These are phyloP conservation scores for Epichloe gansuensis DNA, from an alignment of 2,329 filamentous ascomycete genomes.

Conservation along the genomic window DNA sequence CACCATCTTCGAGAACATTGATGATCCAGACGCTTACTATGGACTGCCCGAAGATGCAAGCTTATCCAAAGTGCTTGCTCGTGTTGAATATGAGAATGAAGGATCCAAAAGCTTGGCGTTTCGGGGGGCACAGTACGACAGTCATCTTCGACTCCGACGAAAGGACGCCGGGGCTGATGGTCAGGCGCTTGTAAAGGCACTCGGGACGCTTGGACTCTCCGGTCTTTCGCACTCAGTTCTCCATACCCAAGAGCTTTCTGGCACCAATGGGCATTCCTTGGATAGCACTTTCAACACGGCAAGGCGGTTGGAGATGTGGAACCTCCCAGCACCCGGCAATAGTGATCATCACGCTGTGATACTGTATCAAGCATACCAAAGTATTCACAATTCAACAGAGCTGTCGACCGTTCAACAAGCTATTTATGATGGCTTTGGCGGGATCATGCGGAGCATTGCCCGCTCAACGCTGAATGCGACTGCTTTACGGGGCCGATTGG, in stretches of 20 bases:
- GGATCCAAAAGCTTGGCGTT: conserved; percentile 81
- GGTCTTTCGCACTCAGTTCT: conserved; percentile 74
- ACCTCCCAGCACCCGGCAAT: conserved; percentile 59
- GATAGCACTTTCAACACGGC: conserved; percentile 70
- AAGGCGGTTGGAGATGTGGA: conserved; percentile 79
- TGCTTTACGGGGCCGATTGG: conserved; percentile 41
- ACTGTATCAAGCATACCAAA: conserved; percentile 71
- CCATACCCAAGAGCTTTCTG: conserved; percentile 49
- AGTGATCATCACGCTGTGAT: conserved; percentile 52
- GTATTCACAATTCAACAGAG: conserved; percentile 54
- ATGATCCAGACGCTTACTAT: conserved; percentile 94
- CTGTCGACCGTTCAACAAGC: conserved; percentile 38
- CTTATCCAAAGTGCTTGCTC: conserved; percentile 62
- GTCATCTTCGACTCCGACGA: conserved; percentile 54
- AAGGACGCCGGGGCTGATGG: conserved; percentile 44
- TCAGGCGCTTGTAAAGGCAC: conserved; percentile 58
- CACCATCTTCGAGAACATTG: conserved; percentile 78
- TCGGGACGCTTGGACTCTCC: conserved; percentile 71
- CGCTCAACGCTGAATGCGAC: conserved; percentile 35
- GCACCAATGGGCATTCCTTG: conserved; percentile 43
- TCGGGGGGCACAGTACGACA: conserved; percentile 81
- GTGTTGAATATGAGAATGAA: conserved; percentile 80
- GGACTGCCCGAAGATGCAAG: conserved; percentile 70
- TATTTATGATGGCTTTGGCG: conserved; percentile 50
- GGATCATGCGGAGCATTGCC: conserved; percentile 45